Percentiles rank a stretch among this genome's conserved stretches.
phyloP scores from a whole-genome alignment of 208 protist genomes.

The Trypanosomatidae sp. region DNA sequence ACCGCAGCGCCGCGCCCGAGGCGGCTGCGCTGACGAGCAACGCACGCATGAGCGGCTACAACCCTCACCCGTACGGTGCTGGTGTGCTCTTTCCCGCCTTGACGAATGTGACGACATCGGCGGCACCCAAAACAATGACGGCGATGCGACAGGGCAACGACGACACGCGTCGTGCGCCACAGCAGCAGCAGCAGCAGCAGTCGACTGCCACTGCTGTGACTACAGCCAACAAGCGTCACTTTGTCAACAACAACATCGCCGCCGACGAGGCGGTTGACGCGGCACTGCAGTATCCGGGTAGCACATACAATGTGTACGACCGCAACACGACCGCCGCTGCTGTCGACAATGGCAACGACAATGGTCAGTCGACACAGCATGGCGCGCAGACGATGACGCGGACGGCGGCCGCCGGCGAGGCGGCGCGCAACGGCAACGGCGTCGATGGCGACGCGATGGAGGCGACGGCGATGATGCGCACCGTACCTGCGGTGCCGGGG shows the following conservation, averaged over 20 bases:
- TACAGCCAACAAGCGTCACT: conserved; percentile 6
- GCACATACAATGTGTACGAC: conserved; percentile 69
- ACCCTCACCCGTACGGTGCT: conserved; percentile 56
- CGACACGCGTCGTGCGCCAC: too few relatives aligned
- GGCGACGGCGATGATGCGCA: neutral
- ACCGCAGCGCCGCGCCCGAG: conserved; percentile 15
- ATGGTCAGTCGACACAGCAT: neutral
- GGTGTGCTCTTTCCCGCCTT: conserved; percentile 62
- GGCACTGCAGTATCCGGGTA: conserved; percentile 59
- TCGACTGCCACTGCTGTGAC: conserved; percentile 1
- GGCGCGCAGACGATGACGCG: neutral
- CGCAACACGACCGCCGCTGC: neutral
- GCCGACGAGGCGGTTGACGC: conserved; percentile 17
- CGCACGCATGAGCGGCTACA: conserved; percentile 24
- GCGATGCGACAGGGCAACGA: neutral
- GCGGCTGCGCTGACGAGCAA: conserved; percentile 11
- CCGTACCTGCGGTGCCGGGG: neutral
- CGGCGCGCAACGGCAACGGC: neutral
- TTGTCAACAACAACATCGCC: conserved; percentile 52
- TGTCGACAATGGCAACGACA: neutral
- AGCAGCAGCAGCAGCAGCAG: too few relatives aligned
- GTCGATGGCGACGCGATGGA: neutral
- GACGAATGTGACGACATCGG: too few relatives aligned
- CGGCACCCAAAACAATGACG: too few relatives aligned
- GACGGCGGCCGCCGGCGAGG: neutral